A percentile compares a stretch with the other conserved stretches of the same genome.
These are phyloP conservation scores for Ophiostoma quercus DNA, from an alignment of 2,329 filamentous ascomycete species.

Conservation along the genomic window DNA sequence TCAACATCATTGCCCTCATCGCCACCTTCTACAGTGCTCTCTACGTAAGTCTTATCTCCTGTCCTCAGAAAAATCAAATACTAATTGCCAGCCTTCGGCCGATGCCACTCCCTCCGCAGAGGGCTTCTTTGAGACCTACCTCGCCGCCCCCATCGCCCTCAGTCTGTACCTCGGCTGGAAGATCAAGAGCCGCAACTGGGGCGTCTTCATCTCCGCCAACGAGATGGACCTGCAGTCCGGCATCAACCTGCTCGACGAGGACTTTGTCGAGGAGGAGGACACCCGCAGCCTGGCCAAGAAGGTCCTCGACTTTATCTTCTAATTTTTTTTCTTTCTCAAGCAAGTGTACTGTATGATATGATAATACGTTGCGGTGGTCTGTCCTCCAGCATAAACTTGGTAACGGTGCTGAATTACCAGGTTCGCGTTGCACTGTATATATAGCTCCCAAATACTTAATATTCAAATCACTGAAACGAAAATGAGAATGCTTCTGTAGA, in stretches of 20 bases:
- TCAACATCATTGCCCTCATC: neutral
- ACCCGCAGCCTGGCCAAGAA: neutral
- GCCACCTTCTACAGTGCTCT: constrained; percentile 11
- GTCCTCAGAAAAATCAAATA: neutral
- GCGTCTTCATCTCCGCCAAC: constrained; percentile 49
- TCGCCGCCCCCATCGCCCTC: constrained; percentile 52
- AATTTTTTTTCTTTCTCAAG: neutral
- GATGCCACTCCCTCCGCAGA: constrained; percentile 37
- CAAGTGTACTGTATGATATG: neutral
- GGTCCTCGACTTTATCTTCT: neutral
- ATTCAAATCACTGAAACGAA: neutral
- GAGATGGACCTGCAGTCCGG: constrained; percentile 61
- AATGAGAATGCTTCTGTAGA: neutral
- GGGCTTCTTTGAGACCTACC: constrained; percentile 55
- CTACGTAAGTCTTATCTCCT: neutral
- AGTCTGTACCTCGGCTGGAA: constrained; percentile 62
- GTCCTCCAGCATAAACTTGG: neutral
- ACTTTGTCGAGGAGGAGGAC: constrained; percentile 45
- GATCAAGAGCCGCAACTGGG: constrained; percentile 49
- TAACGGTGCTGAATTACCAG: neutral
- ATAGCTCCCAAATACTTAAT: neutral
- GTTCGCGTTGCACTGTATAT: neutral
- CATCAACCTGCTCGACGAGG: constrained; percentile 40
- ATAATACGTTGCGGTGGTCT: neutral
- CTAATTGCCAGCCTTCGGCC: constrained; percentile 30